Base-by-base conservation (phyloP, 148 eudicot genomes). In the Oxyria digyna region DNA sequence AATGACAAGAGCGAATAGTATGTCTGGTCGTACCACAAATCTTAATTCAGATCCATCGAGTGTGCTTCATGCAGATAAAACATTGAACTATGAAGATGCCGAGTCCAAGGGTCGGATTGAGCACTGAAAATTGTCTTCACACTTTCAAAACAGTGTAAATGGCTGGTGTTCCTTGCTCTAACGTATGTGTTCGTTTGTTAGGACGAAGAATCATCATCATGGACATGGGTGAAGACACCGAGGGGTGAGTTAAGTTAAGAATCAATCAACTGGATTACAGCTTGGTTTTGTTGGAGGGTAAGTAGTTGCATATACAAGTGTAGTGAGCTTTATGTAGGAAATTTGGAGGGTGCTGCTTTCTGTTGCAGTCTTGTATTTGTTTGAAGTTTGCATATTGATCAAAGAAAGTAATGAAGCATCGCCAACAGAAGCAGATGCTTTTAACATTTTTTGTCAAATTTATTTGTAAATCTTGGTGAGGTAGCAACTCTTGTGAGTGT, bases 51-150 rank as follows among this genome's bases (percentile, higher is more conserved):
- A 66, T 31, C 69, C 46, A 38, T 41, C 69, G 6, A 66, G 69
- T 38, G 69, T 41, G 26, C 46, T 35, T 41, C 69, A 66, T 66
- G 42, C 43, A 37, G 69, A 38, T 66, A 26, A 66, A 66, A 66
- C 45, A 23, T n/a, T 66, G 41, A 21, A 31, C 24, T 31, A n/a
- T 20, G 69, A 37, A 23, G 69, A 66, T 38, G 68, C 33, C n/a
- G 14, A 27, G 31, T 59, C 38, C 20, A 59, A 31, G 65, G 65
- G 18, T 26, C 38, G 10, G 15, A 55, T 31, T 59, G 37, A 59
- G 37, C 64, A 15, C 65, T 59, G 33, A 59, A 27, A 13, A 38
- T 29, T 59, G n/a, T 59, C 64, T 57, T n/a, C 10, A 11, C 35
- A 55, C 17, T 13, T n/a, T 48, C 21, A 48, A 18, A 48, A 48